Evolutionary conservation across 805 yeast species (phyloP).

Genomic region (Teunomyces barrocoloradensis): DNA sequence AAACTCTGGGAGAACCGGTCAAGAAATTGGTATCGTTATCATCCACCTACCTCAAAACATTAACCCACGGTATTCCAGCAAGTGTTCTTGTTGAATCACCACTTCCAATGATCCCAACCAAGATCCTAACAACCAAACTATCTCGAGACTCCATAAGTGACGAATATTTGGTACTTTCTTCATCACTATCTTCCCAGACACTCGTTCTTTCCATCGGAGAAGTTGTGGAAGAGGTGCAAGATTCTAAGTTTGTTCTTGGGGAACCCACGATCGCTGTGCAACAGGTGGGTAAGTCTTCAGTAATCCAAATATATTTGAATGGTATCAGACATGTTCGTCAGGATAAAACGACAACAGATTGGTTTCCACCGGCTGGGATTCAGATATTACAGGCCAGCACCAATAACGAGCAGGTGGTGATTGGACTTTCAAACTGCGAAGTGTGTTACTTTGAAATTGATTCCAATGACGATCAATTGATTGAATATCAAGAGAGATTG

Average conservation of each 20-base stretch:
- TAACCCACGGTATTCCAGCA: constrained; percentile 58
- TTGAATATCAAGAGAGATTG: constrained; percentile 65
- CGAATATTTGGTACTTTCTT: constrained; percentile 62
- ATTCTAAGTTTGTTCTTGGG: constrained; percentile 56
- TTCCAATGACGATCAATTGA: constrained; percentile 53
- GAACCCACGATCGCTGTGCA: constrained; percentile 66
- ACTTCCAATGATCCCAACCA: constrained; percentile 61
- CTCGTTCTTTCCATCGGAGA: constrained; percentile 77
- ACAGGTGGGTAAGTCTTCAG: constrained; percentile 59
- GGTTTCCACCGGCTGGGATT: constrained; percentile 83
- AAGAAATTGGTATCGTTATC: constrained; percentile 27
- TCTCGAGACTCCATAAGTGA: constrained; percentile 47
- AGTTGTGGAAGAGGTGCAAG: constrained; percentile 69
- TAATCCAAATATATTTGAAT: constrained; percentile 69
- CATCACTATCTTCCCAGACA: constrained; percentile 57
- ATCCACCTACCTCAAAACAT: constrained; percentile 43
- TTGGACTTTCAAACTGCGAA: constrained; percentile 72
- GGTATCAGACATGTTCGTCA: constrained; percentile 59
- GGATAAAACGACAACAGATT: constrained; percentile 48
- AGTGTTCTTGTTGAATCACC: constrained; percentile 70
- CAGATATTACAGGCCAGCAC: constrained; percentile 57
- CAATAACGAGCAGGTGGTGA: constrained; percentile 63
- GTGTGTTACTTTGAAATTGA: constrained; percentile 81
- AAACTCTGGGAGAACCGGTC: constrained; percentile 12
- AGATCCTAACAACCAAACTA: constrained; percentile 62